Evolutionary conservation across 345 rosid genomes (phyloP), one percentile per base, ranked within the genome.

Genomic region (Conringia planisiliqua): DNA sequence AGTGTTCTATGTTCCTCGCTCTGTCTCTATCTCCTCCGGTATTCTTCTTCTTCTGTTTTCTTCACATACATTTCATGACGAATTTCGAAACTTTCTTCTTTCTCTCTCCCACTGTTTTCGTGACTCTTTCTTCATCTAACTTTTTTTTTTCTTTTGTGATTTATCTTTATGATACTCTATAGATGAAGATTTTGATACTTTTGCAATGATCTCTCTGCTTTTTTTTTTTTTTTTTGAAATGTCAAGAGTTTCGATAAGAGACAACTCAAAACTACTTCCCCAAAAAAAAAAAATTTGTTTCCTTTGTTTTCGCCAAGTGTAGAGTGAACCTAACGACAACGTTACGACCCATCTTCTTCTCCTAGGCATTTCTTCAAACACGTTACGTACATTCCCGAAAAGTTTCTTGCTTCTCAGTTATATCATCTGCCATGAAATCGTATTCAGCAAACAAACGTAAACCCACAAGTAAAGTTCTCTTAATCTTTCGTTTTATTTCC

Each of bases 1-100:
- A 59, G 38, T 59, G 68, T 75, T 40, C 8, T 59, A 63, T 51
- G 40, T 56, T 10, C 0, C 43, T 36, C 5, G 50, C 61, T 48
- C 78, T 56, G 60, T 56, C 51, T 75, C 72, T 42, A 47, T 75
- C 63, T 70, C 64, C 27, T 70, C 64, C 27, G 80, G 80, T 77
- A 77, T 51, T 39, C 3, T 16, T 33, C 7, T n/a, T n/a, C n/a
- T n/a, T n/a, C n/a, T 65, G 32, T 52, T 35, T 43, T 12, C 73
- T 40, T 76, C 80, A 76, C 80, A 63, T 26, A 55, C 14, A 46
- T 63, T 27, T 46, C 80, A 76, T 76, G 80, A 44, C 36, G 10
- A 22, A 30, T 17, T 76, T 63, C 18, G 18, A 76, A 76, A 76
- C 71, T 66, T 56, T 70, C 80, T 54, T 30, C n/a, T 60, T 17